phyloP scores from a whole-genome alignment of 2,329 filamentous ascomycete species.

The Calonectria crousiana region DNA sequence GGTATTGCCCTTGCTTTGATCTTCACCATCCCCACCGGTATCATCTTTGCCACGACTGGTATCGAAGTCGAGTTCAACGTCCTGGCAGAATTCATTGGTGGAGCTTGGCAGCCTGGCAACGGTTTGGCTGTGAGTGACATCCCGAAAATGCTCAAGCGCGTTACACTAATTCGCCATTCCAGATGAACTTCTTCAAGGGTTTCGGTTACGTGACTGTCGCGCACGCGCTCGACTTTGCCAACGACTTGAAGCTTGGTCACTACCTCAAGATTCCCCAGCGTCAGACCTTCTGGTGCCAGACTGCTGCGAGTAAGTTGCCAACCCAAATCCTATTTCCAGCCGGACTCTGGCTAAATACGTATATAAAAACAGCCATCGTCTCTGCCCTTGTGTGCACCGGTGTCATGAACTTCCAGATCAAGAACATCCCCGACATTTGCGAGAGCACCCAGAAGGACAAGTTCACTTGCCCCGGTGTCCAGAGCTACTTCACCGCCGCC shows the following conservation, averaged over 20 bases:
- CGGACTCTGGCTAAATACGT: not conserved
- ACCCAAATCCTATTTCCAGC: too few relatives aligned
- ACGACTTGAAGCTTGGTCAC: conserved; percentile 52
- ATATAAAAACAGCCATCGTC: conserved; percentile 41
- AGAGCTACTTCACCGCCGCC: conserved; percentile 55
- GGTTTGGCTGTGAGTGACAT: conserved; percentile 48
- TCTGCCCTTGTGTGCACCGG: conserved; percentile 51
- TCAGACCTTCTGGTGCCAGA: conserved; percentile 50
- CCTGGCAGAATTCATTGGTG: conserved; percentile 61
- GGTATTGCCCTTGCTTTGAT: conserved; percentile 56
- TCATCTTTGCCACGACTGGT: conserved; percentile 58
- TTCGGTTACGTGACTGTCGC: conserved; percentile 52
- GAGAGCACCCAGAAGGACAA: conserved; percentile 46
- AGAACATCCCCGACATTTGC: conserved; percentile 5
- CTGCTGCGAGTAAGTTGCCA: conserved; percentile 39
- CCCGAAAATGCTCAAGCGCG: not conserved
- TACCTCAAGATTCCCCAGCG: conserved; percentile 61
- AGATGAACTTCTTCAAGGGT: conserved; percentile 61
- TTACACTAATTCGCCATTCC: not conserved
- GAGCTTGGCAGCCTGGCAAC: conserved; percentile 56
- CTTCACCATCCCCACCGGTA: conserved; percentile 59
- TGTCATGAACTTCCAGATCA: conserved; percentile 53
- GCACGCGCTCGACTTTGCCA: conserved; percentile 52
- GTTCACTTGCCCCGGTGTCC: conserved; percentile 54
- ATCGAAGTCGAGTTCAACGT: conserved; percentile 59